Conservation (phyloP, 176 grass and related monocot species). For the Avena insularis region DNA sequence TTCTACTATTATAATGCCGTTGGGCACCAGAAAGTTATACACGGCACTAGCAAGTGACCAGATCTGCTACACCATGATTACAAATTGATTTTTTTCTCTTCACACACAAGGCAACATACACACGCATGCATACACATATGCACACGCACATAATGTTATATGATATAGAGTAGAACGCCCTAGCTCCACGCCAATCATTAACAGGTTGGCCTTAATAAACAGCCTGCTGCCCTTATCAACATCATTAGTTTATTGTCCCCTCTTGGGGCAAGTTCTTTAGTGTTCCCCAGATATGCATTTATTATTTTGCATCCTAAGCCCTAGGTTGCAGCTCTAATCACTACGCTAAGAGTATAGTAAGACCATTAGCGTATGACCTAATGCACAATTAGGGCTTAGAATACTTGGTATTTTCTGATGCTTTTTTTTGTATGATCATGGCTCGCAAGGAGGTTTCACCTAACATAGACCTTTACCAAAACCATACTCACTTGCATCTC, state of each 20-base stretch:
- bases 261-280: constrained; percentile 57
- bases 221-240: constrained; percentile 49
- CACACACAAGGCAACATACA: constrained; percentile 37
- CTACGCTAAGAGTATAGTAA: constrained; percentile 57
- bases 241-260: constrained; percentile 45
- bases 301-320: constrained; percentile 49
- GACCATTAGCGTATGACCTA: constrained; percentile 57
- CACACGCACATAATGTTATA: constrained; percentile 50
- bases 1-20: background rate
- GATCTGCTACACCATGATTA: constrained; percentile 48
- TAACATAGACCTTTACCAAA: constrained; percentile 69
- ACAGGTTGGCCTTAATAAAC: constrained; percentile 64
- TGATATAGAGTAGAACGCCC: constrained; percentile 48
- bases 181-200: constrained; percentile 74
- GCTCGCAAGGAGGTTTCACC: constrained; percentile 57
- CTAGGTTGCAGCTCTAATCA: constrained; percentile 50
- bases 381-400: constrained; percentile 55
- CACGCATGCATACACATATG: constrained; percentile 38
- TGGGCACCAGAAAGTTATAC: constrained; percentile 28
- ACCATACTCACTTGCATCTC: constrained; percentile 64
- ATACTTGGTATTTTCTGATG: constrained; percentile 36
- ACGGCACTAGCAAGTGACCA: constrained; percentile 30
- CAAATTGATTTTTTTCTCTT: constrained; percentile 35
- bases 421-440: constrained; percentile 48
- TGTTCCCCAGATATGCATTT: constrained; percentile 57